These are phyloP conservation scores for Aspergillus proliferans DNA, from an alignment of 2,329 filamentous ascomycete genomes.

Conservation along the genomic window DNA sequence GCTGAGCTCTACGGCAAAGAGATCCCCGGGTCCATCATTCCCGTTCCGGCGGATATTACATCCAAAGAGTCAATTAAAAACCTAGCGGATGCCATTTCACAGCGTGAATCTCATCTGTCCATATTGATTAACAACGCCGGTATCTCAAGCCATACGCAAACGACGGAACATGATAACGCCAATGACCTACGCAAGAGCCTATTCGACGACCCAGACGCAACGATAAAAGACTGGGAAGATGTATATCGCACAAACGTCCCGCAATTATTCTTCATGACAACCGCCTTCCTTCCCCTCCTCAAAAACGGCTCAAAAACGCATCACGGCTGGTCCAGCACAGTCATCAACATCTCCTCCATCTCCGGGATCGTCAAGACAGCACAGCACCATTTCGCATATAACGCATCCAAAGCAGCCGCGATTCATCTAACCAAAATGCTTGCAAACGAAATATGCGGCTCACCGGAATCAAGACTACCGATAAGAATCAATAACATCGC, in stretches of 20 bases:
- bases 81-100: constrained; percentile 52
- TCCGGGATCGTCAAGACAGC: constrained; percentile 65
- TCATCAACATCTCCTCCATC: constrained; percentile 70
- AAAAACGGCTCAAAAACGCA: constrained; percentile 60
- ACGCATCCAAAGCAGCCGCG: constrained; percentile 68
- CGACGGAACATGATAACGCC: constrained; percentile 49
- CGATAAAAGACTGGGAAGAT: constrained; percentile 63
- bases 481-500: constrained; percentile 63
- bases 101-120: constrained; percentile 60
- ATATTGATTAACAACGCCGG: constrained; percentile 68
- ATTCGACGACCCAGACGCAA: constrained; percentile 57
- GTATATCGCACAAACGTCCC: constrained; percentile 71
- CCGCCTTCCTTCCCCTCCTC: constrained; percentile 65
- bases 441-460: constrained; percentile 58
- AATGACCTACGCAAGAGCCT: constrained; percentile 51
- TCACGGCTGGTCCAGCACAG: constrained; percentile 51
- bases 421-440: constrained; percentile 68
- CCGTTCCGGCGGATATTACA: constrained; percentile 57
- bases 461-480: constrained; percentile 35
- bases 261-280: constrained; percentile 66
- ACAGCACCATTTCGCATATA: constrained; percentile 72
- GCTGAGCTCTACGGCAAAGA: constrained; percentile 38
- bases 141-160: constrained; percentile 52
- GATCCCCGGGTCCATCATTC: constrained; percentile 54
- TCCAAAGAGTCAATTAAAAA: constrained; percentile 56